phyloP scores from a whole-genome alignment of 2,329 filamentous ascomycete genomes.

The Stachybotrys chartarum region DNA sequence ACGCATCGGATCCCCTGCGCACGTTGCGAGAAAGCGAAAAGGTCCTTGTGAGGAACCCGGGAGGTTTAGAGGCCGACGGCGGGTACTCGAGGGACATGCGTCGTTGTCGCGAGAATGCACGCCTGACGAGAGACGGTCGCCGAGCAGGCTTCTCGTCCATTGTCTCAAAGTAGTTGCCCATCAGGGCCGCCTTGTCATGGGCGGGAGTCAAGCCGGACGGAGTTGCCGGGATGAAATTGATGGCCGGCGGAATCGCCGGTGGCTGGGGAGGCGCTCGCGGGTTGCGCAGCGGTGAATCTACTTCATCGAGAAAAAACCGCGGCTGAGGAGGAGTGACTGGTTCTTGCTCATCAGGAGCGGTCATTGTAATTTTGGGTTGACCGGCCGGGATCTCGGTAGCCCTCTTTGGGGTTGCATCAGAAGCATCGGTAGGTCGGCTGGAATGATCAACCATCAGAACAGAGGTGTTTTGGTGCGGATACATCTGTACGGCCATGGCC shows the following conservation, averaged over 20 bases:
- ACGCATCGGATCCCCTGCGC: conserved; percentile 16
- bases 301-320: conserved; percentile 40
- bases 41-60: conserved; percentile 39
- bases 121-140: conserved; percentile 43
- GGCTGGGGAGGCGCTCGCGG: conserved; percentile 52
- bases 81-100: conserved; percentile 34
- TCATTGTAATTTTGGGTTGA: conserved; percentile 30
- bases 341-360: conserved; percentile 27
- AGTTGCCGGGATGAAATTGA: conserved; percentile 57
- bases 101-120: conserved; percentile 44
- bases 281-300: conserved; percentile 57
- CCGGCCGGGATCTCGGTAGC: conserved; percentile 9
- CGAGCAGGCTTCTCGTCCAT: conserved; percentile 36
- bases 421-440: conserved; percentile 39
- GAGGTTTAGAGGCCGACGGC: conserved; percentile 28
- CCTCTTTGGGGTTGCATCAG: conserved; percentile 24
- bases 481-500: conserved; percentile 55
- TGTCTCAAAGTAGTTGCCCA: conserved; percentile 48
- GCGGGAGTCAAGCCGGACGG: conserved; percentile 52
- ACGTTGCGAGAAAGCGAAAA: conserved; percentile 44
- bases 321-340: conserved; percentile 48
- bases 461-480: conserved; percentile 58
- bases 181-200: conserved; percentile 40
- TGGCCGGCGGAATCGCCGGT: conserved; percentile 30
- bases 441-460: conserved; percentile 53